Conservation (phyloP, 768 basidiomycete species). For the Saitozyma podzolica region DNA sequence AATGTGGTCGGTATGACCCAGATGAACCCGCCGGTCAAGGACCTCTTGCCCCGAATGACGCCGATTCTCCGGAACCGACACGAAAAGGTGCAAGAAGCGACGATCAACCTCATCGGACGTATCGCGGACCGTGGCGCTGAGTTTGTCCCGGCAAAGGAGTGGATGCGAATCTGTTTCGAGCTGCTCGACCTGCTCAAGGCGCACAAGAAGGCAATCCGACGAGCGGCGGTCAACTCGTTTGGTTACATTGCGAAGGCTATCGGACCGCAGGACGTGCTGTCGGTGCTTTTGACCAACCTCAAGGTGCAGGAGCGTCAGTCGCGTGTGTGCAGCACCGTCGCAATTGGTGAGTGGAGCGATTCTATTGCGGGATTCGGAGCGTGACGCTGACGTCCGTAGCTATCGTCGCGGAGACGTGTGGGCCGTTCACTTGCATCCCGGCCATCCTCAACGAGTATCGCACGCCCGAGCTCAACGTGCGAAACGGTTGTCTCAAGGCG, state of each 20-base stretch:
- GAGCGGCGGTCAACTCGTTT: conserved; percentile 98
- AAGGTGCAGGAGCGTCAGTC: conserved; percentile 98
- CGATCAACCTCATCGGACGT: conserved; percentile 98
- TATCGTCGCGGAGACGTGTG: conserved; percentile 54
- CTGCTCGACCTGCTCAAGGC: conserved; percentile 94
- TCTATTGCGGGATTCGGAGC: neutral
- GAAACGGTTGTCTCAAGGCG: conserved; percentile 97
- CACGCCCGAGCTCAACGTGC: conserved; percentile 95
- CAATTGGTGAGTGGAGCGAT: conserved; percentile 64
- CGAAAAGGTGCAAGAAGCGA: conserved; percentile 99
- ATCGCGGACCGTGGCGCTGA: conserved; percentile 99
- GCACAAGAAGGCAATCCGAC: conserved; percentile 98
- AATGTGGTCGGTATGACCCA: conserved; percentile 99
- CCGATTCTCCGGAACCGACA: conserved; percentile 99
- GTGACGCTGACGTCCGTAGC: conserved; percentile 55
- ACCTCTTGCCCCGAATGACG: conserved; percentile 98
- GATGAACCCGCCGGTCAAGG: conserved; percentile 99
- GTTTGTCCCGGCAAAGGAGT: conserved; percentile 96
- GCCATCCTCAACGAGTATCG: conserved; percentile 98
- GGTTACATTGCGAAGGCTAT: conserved; percentile 99
- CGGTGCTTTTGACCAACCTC: conserved; percentile 90
- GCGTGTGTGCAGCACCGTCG: conserved; percentile 97
- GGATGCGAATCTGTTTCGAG: conserved; percentile 99
- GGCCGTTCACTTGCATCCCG: conserved; percentile 90
- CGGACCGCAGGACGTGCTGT: conserved; percentile 96